Evolutionary conservation across 208 protist genomes (phyloP), one percentile per base, ranked within the genome.

Genomic region (Acanthamoeba sp.): DNA sequence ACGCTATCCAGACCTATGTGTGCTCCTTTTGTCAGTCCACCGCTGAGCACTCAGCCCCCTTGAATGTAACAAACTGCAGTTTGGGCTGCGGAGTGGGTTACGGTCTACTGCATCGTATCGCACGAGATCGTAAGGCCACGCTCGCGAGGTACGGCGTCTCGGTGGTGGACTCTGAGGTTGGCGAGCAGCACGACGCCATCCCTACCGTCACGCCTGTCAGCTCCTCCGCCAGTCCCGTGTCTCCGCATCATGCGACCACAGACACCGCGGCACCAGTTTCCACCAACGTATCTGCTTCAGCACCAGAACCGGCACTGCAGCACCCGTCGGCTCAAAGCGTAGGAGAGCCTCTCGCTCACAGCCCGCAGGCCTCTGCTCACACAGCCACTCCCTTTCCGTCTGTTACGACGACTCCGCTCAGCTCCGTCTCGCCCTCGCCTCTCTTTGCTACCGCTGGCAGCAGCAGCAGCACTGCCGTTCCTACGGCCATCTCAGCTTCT

Each of bases 71-170:
- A n/a, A n/a, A n/a, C n/a, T 27, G 42, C 52, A 89, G 80, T 20
- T 7, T 89, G 48, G 80, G 80, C 14, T 89, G 80, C 32, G 80
- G 50, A 2, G 80, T 89, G 27, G 80, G 80, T 20, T 89, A n/a
- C 2, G 80, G 80, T 29, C 52, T 66, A 16, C 50, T 89, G 2
- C 80, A 89, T 24, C 80, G 50, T 14, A 89, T 89, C 24, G 32
- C 80, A 18, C 34, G 71, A 0, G 40, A 82, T 22, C 5, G 71
- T 18, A 48, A 32, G 40, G 36, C 71, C 4, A 34, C 71, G 0
- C 71, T 82, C 6, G 71, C 71, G 9, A 6, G 32, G 71, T 48
- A 50, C 24, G 71, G 71, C 71, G 29, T 82, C 36, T 45, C 71
- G 71, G 36, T 82, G 0, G 71, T 32, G 22, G 71, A 82, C 71